phyloP scores from a whole-genome alignment of 1,284 basidiomycete species.

The Lentinula novae-zelandiae region DNA sequence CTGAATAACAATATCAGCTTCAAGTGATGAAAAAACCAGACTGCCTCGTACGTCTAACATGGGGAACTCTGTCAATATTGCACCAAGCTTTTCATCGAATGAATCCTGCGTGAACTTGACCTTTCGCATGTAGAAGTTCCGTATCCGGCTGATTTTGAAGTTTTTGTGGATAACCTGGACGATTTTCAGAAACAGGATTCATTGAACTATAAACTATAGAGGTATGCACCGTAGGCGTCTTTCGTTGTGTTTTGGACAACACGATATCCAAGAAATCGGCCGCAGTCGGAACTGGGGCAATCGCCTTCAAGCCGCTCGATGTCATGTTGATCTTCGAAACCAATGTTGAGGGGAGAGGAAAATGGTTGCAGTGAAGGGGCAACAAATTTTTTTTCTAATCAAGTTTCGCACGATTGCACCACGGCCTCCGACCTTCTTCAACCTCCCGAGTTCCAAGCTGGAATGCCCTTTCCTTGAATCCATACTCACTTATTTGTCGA shows the following conservation, averaged over 20 bases:
- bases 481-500: no score
- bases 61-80: slow-evolving; percentile 94
- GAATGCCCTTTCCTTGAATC: no score
- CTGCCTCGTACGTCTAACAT: slow-evolving; percentile 78
- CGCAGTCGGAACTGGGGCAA: slow-evolving; percentile 96
- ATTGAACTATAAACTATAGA: neutral
- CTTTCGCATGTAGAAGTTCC: slow-evolving; percentile 98
- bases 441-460: no score
- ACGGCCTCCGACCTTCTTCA: no score
- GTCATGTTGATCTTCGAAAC: slow-evolving; percentile 43
- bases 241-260: slow-evolving; percentile 90
- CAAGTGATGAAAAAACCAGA: neutral
- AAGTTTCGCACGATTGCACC: neutral
- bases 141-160: slow-evolving; percentile 96
- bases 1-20: slow-evolving; percentile 35
- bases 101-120: slow-evolving; percentile 99
- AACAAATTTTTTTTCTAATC: neutral
- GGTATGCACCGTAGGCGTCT: slow-evolving; percentile 85
- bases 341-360: neutral
- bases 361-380: neutral
- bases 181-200: neutral
- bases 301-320: slow-evolving; percentile 88
- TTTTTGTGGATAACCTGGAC: slow-evolving; percentile 91
- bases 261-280: slow-evolving; percentile 95
- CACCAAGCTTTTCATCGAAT: slow-evolving; percentile 95